phyloP scores from a whole-genome alignment of 1,284 basidiomycete genomes.

The Tausonia pullulans region DNA sequence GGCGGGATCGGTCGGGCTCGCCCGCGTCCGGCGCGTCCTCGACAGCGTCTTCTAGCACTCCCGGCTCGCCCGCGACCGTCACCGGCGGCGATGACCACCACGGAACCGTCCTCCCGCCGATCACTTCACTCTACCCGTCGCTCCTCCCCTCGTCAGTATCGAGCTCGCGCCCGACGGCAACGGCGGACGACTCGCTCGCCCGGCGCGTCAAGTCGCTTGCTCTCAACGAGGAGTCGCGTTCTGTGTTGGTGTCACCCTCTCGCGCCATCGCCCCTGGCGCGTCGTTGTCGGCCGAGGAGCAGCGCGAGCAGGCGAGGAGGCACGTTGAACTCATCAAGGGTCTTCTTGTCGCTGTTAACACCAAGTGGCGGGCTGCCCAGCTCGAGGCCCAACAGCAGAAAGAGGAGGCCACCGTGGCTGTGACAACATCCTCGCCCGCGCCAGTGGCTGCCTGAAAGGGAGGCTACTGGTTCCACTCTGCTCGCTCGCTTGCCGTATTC shows the following conservation, averaged over 20 bases:
- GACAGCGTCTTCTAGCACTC: not conserved
- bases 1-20: too few relatives aligned
- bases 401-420: not conserved
- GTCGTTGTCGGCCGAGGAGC: not conserved
- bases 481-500: too few relatives aligned
- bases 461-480: too few relatives aligned
- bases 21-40: too few relatives aligned
- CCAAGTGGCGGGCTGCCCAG: not conserved
- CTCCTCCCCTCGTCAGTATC: not conserved
- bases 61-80: not conserved
- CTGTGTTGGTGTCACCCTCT: not conserved
- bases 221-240: not conserved
- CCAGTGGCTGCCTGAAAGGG: too few relatives aligned
- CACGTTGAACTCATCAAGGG: conserved; percentile 16
- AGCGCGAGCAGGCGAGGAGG: not conserved
- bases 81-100: not conserved
- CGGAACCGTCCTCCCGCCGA: not conserved
- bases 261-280: not conserved
- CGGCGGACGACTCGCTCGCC: not conserved
- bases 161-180: not conserved
- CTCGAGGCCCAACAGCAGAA: not conserved
- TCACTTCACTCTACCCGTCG: conserved; percentile 11
- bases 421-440: too few relatives aligned
- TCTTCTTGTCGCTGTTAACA: conserved; percentile 10
- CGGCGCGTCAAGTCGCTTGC: not conserved